Base-by-base conservation (phyloP, 148 eudicot species). In the Dianthus caryophyllus region DNA sequence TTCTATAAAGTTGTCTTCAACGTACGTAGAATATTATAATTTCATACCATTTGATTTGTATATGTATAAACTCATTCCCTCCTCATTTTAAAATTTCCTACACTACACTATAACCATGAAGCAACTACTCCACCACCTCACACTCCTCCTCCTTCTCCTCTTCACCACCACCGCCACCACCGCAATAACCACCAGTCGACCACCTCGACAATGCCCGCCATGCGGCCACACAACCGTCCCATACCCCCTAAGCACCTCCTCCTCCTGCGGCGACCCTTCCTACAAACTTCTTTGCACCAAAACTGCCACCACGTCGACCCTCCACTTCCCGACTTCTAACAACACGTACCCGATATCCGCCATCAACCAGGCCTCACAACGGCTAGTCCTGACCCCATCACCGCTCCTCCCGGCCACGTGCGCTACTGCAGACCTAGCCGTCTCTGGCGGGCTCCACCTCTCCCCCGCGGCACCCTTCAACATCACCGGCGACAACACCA, bases 401-500 rank as follows among this genome's bases (percentile, higher is more conserved):
- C 61, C 70, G 4, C 84, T 91, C 76, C 26, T 78, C 68, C 76
- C 81, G 60, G 78, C 82, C 86, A 74, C 88, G 72, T 87, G 91
- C 83, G 55, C 85, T 83, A 83, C 92, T 25, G 46, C 66, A 15
- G 96, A 88, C 62, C 64, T 87, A 65, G 44, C 93, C 79, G 55
- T 88, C 67, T n/a, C 56, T 16, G 97, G 97, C 4, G 71, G 38
- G 38, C 4, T 91, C 53, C 79, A 83, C 38, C 86, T 91, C 71
- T 77, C 78, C 86, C 54, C 75, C 36, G 51, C 87, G 43, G 71
- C 78, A 11, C 98, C 98, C 29, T 92, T 89, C 78, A 92, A 89
- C 76, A 82, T 92, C 74, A 89, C 98, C 53, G 78, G 91, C 39
- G 84, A 87, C 73, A 92, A 92, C 84, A 89, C 96, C 38, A 77